A percentile compares a stretch with the other conserved stretches of the same genome.
These are phyloP conservation scores for Metschnikowia lochheadii DNA, from an alignment of 805 yeast genomes.

Conservation along the genomic window DNA sequence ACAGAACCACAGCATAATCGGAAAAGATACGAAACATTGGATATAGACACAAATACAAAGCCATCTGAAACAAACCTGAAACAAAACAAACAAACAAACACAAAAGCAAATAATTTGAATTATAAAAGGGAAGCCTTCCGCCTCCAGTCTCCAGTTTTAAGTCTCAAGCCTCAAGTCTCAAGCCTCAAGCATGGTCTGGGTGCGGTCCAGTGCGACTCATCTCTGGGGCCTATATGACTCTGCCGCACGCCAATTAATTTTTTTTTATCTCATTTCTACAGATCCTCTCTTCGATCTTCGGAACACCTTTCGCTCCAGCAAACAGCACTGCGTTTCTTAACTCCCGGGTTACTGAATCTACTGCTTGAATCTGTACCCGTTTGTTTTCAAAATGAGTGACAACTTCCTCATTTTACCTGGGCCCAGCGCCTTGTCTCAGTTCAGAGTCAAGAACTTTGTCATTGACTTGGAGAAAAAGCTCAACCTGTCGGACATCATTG, in stretches of 20 bases:
- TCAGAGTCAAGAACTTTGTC: conserved; percentile 72
- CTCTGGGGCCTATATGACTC: conserved; percentile 6
- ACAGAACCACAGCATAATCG: too few species aligned
- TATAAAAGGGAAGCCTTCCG: too few species aligned
- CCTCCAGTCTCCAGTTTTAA: too few species aligned
- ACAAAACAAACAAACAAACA: too few species aligned
- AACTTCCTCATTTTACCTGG: conserved; percentile 61
- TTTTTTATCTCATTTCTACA: not conserved
- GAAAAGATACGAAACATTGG: too few species aligned
- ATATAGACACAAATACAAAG: too few species aligned
- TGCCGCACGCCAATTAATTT: conserved; percentile 6
- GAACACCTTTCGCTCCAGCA: not conserved
- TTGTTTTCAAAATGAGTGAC: conserved; percentile 14
- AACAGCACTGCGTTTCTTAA: conserved; percentile 1
- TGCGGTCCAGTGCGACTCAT: conserved; percentile 1
- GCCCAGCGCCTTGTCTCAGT: conserved; percentile 82
- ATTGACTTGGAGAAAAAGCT: conserved; percentile 70
- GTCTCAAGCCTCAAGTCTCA: too few species aligned
- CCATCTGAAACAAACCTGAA: too few species aligned
- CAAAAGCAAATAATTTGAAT: too few species aligned
- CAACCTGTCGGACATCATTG: conserved; percentile 56
- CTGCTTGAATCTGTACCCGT: not conserved
- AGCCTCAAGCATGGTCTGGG: not conserved
- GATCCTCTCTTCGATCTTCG: conserved; percentile 1
- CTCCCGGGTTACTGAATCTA: conserved; percentile 2